Evolutionary conservation across 768 basidiomycete species (phyloP).

Genomic region (Lactifluus hygrophoroides): DNA sequence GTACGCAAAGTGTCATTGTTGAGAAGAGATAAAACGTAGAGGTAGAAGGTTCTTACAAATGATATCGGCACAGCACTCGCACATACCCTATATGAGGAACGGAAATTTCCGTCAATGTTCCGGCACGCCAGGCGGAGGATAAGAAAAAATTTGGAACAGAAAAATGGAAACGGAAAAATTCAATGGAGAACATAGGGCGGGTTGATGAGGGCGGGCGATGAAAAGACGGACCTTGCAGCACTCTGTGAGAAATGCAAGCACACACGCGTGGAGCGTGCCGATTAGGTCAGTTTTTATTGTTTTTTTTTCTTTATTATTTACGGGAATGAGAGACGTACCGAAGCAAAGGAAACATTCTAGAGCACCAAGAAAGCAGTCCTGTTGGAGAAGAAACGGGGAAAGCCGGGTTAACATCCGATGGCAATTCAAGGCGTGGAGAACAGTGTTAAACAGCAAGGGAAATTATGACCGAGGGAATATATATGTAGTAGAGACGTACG

Average conservation of each 20-base stretch:
- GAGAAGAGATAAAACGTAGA: not conserved
- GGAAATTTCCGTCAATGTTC: not conserved
- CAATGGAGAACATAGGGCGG: not conserved
- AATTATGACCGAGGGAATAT: not conserved
- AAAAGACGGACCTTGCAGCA: conserved; percentile 55
- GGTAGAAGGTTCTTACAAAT: conserved; percentile 42
- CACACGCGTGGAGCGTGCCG: not conserved
- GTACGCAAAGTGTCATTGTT: conserved; percentile 5
- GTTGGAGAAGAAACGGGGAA: not conserved
- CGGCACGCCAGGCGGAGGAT: not conserved
- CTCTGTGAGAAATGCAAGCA: conserved; percentile 31
- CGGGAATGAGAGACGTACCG: conserved; percentile 36
- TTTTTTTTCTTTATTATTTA: not conserved
- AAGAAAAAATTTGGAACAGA: conserved; percentile 1
- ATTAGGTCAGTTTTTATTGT: not conserved
- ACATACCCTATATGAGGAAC: conserved; percentile 42
- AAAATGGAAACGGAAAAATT: not conserved
- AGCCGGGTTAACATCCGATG: not conserved
- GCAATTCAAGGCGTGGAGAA: not conserved
- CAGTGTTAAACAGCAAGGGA: not conserved
- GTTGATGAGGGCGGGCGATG: not conserved
- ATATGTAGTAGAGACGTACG: not conserved
- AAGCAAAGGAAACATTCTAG: conserved; percentile 67
- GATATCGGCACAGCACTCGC: conserved; percentile 63
- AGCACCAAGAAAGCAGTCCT: conserved; percentile 62